Conservation (phyloP, 2,329 filamentous ascomycete species). For the Mycocentrospora acerina region DNA sequence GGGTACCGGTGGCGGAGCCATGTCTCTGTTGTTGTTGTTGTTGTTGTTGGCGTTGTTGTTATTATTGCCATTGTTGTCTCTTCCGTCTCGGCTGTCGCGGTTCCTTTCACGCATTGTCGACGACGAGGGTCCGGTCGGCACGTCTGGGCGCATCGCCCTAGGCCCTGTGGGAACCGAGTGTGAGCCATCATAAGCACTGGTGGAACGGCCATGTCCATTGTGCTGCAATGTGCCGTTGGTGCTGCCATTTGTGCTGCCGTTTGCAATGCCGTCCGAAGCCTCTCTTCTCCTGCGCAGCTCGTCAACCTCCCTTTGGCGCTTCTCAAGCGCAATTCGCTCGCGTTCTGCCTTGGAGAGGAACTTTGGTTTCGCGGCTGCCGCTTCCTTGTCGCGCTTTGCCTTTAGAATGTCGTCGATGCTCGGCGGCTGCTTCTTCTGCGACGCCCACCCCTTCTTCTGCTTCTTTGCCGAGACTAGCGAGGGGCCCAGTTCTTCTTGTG, state of each 20-base stretch:
- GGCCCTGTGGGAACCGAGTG: conserved; percentile 68
- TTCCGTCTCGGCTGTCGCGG: conserved; percentile 26
- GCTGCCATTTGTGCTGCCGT: conserved; percentile 5
- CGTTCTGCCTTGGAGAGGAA: conserved; percentile 83
- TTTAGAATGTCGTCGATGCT: conserved; percentile 84
- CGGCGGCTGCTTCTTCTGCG: conserved; percentile 56
- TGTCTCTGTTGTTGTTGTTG: conserved; percentile 49
- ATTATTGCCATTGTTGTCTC: no score
- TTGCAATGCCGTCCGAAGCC: conserved; percentile 29
- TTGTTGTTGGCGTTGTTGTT: no score
- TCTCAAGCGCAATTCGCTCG: conserved; percentile 77
- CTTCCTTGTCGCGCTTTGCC: conserved; percentile 84
- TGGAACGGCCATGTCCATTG: background rate
- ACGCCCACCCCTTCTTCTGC: conserved; percentile 57
- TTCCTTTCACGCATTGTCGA: background rate
- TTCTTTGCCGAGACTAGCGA: conserved; percentile 43
- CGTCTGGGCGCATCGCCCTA: conserved; percentile 62
- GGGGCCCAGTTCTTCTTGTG: conserved; percentile 28
- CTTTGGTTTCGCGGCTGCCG: conserved; percentile 81
- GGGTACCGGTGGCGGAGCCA: conserved; percentile 54
- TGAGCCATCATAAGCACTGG: no score
- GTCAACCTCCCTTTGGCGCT: conserved; percentile 70
- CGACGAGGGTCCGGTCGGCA: conserved; percentile 54
- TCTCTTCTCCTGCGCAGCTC: conserved; percentile 56
- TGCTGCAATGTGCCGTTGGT: conserved; percentile 11